phyloP scores from a whole-genome alignment of 345 rosid species.

The Lepidium africanum region DNA sequence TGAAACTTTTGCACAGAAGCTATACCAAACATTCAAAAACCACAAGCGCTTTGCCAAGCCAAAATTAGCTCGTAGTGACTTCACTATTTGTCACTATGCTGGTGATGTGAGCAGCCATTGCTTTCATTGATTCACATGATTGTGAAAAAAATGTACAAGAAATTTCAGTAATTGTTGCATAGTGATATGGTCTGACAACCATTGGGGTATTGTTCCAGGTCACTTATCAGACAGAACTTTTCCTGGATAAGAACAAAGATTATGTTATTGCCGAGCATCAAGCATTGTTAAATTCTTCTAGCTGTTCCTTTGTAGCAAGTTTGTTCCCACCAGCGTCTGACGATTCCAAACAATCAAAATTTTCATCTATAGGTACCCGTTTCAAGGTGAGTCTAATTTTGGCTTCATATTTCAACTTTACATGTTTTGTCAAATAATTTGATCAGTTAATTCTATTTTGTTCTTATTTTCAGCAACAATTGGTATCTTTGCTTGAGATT shows the following conservation, averaged over 20 bases:
- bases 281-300: slow-evolving; percentile 81
- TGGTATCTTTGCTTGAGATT: slow-evolving; percentile 84
- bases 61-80: slow-evolving; percentile 87
- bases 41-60: slow-evolving; percentile 94
- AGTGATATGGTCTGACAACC: slow-evolving; percentile 11
- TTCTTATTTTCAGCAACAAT: slow-evolving; percentile 73
- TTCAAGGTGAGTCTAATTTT: slow-evolving; percentile 62
- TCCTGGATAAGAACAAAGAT: slow-evolving; percentile 98
- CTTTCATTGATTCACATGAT: slow-evolving; percentile 16
- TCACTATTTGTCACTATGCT: slow-evolving; percentile 96
- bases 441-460: background rate
- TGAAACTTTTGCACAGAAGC: slow-evolving; percentile 98
- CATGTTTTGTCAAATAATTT: background rate
- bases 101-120: slow-evolving; percentile 75
- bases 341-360: slow-evolving; percentile 85
- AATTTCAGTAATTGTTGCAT: background rate
- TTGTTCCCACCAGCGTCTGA: slow-evolving; percentile 75
- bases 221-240: slow-evolving; percentile 92
- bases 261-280: slow-evolving; percentile 99
- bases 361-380: slow-evolving; percentile 97
- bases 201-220: slow-evolving; percentile 52
- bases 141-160: slow-evolving; percentile 5
- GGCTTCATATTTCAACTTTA: background rate
- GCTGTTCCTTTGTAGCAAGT: slow-evolving; percentile 76
- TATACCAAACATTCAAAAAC: slow-evolving; percentile 89